These are phyloP conservation scores for Euptelea pleiosperma DNA, from an alignment of 164 flowering plant genomes.

Conservation along the genomic window DNA sequence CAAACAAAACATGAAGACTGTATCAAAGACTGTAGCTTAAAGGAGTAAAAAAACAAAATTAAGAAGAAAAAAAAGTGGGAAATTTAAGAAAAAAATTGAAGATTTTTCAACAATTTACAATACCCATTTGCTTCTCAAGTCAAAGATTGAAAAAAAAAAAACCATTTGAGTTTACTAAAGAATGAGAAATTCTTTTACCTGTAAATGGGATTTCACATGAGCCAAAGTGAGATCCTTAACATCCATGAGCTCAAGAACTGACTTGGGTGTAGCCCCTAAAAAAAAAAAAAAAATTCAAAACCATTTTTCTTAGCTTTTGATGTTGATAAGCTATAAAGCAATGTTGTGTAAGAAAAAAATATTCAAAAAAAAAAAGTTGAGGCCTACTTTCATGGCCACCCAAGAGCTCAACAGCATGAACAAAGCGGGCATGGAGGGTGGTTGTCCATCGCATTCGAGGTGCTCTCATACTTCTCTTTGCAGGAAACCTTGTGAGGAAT, in stretches of 20 bases:
- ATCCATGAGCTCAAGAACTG: slow-evolving; percentile 99
- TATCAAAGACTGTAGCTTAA: not conserved
- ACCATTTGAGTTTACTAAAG: slow-evolving; percentile 11
- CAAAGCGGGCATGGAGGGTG: slow-evolving; percentile 90
- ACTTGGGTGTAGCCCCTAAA: slow-evolving; percentile 95
- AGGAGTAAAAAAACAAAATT: slow-evolving; percentile 2
- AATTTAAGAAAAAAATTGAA: slow-evolving; percentile 1
- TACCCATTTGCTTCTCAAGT: slow-evolving; percentile 3
- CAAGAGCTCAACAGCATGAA: slow-evolving; percentile 92
- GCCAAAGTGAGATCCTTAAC: slow-evolving; percentile 98
- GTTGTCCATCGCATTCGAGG: slow-evolving; percentile 99
- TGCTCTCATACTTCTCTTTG: slow-evolving; percentile 80
- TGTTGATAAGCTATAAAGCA: not conserved
- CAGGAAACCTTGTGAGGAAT: slow-evolving; percentile 64
- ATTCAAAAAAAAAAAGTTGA: not conserved
- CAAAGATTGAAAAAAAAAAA: slow-evolving; percentile 16
- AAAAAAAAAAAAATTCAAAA: not conserved
- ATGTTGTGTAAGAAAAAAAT: not conserved
- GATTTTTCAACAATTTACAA: not conserved
- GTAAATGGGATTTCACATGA: slow-evolving; percentile 96
- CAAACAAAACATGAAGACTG: slow-evolving; percentile 3
- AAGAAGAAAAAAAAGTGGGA: not conserved
- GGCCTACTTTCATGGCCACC: slow-evolving; percentile 98
- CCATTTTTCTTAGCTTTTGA: not conserved
- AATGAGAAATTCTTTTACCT: slow-evolving; percentile 42